phyloP scores from a whole-genome alignment of 345 rosid species.

The Eucalyptus victrix region DNA sequence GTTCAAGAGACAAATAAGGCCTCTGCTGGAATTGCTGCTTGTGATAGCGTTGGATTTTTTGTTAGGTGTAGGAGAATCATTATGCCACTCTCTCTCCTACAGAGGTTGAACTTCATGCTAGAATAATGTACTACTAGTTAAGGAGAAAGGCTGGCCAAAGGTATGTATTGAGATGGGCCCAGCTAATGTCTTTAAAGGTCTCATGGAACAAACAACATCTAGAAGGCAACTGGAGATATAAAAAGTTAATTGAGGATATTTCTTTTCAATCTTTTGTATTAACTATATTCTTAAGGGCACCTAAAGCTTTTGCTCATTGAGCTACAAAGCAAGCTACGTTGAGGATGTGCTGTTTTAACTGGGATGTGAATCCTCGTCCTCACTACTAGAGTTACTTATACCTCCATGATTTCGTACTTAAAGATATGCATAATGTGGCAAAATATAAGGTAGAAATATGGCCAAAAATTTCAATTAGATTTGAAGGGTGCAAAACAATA shows the following conservation, averaged over 20 bases:
- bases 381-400: neutral
- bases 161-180: neutral
- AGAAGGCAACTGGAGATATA: neutral
- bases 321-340: neutral
- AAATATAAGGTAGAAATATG: neutral
- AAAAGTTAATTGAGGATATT: neutral
- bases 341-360: neutral
- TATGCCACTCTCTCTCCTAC: neutral
- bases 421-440: neutral
- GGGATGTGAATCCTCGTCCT: neutral
- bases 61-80: neutral
- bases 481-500: neutral
- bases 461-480: neutral
- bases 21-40: too few species aligned
- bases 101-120: neutral
- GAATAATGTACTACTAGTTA: neutral
- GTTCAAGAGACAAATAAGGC: neutral
- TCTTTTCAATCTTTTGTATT: neutral
- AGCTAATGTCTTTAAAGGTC: neutral
- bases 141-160: neutral
- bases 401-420: neutral
- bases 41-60: neutral
- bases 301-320: neutral
- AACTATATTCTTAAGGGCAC: neutral
- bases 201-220: neutral